Percentiles rank a stretch among this genome's conserved stretches.
These are phyloP conservation scores for Beta corolliflora DNA, from an alignment of 179 eudicot species.

Conservation along the genomic window DNA sequence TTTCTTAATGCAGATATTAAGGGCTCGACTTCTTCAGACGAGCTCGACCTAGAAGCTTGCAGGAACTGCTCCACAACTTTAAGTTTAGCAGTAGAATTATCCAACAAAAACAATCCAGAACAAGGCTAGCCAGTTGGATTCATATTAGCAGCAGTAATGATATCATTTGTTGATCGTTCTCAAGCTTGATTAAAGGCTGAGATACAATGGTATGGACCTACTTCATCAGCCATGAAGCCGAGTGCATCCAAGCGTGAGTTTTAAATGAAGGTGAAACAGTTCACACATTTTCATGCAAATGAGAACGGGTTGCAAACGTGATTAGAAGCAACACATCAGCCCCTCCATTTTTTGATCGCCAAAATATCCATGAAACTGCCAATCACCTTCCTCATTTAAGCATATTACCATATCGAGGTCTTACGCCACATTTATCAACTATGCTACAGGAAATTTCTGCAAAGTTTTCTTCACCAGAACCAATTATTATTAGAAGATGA, in stretches of 20 bases:
- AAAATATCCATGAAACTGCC: conserved; percentile 56
- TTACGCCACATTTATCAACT: conserved; percentile 58
- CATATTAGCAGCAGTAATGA: conserved; percentile 55
- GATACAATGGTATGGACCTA: conserved; percentile 65
- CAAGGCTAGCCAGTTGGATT: conserved; percentile 84
- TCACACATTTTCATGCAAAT: conserved; percentile 53
- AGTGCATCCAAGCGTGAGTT: conserved; percentile 47
- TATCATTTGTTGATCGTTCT: conserved; percentile 47
- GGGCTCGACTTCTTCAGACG: conserved; percentile 52
- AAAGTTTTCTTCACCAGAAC: conserved; percentile 34
- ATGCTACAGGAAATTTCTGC: conserved; percentile 35
- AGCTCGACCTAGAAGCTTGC: conserved; percentile 83
- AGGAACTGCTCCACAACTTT: conserved; percentile 47
- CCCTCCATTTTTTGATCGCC: conserved; percentile 73
- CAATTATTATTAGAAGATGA: too few relatives aligned
- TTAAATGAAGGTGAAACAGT: conserved; percentile 57
- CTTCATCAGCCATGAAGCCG: conserved; percentile 37
- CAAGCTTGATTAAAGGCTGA: conserved; percentile 77
- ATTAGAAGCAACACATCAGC: conserved; percentile 72
- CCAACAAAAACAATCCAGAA: conserved; percentile 70
- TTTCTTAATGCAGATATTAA: conserved; percentile 45
- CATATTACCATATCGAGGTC: conserved; percentile 53
- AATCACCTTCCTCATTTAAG: conserved; percentile 40
- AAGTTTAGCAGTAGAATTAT: conserved; percentile 46
- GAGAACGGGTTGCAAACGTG: conserved; percentile 63